phyloP scores from a whole-genome alignment of 768 basidiomycete genomes.

The Leucosporidium scottii region DNA sequence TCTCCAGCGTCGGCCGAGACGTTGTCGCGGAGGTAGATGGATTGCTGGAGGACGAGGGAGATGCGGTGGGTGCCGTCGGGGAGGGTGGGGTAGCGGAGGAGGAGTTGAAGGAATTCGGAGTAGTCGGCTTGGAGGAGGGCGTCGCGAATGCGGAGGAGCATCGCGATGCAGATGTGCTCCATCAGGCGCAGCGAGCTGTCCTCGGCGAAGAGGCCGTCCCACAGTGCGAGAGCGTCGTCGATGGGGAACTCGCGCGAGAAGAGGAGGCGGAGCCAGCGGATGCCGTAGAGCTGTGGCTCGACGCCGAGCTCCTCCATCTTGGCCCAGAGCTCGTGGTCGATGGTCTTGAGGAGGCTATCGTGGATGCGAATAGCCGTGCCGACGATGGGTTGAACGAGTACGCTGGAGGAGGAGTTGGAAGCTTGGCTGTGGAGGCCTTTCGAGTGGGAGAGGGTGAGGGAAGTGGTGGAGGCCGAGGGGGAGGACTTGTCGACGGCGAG shows the following conservation, averaged over 20 bases:
- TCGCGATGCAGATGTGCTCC: constrained; percentile 83
- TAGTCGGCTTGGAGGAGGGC: constrained; percentile 58
- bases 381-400: constrained; percentile 62
- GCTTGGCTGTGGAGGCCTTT: background rate
- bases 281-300: constrained; percentile 94
- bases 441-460: background rate
- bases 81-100: constrained; percentile 75
- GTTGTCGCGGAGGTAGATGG: constrained; percentile 49
- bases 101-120: constrained; percentile 68
- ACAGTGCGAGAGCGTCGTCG: constrained; percentile 72
- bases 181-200: constrained; percentile 69
- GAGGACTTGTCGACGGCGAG: constrained; percentile 1
- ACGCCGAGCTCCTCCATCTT: constrained; percentile 70
- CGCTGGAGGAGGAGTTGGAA: constrained; percentile 9
- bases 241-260: constrained; percentile 89
- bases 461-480: background rate
- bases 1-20: constrained; percentile 17
- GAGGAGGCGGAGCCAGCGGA: constrained; percentile 90
- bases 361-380: constrained; percentile 74
- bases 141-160: constrained; percentile 90
- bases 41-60: constrained; percentile 72
- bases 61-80: constrained; percentile 48
- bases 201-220: constrained; percentile 91
- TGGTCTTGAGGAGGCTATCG: constrained; percentile 58
- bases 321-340: constrained; percentile 72